Evolutionary conservation across 164 flowering plant genomes (phyloP), one percentile per base, ranked within the genome.

Genomic region (Nelumbo lutea): DNA sequence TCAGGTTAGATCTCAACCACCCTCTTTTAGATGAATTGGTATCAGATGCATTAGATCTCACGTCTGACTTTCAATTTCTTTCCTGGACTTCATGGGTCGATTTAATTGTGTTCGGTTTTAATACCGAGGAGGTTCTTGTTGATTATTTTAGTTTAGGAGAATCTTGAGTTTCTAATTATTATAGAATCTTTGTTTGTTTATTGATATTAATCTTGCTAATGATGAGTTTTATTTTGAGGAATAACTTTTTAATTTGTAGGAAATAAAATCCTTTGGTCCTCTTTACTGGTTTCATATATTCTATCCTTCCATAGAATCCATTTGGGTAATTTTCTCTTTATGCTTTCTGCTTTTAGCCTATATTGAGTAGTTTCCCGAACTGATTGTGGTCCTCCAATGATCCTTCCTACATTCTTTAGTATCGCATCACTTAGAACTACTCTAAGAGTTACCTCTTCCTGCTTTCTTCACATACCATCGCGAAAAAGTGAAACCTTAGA

Each of bases 1-100:
- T 75, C 90, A 83, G 97, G 97, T 89, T 50, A 47, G 66, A 46
- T 45, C 73, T 76, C 48, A 43, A 46, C 67, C 0, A 44, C 53
- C 41, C 64, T 40, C 50, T 68, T 46, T 40, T 15, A 5, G n/a
- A 48, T 11, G 58, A 53, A 53, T 53, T 53, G 4, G 57, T 53
- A 53, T 53, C 14, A 3, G 14, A 53, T 53, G 1, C 57, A 2
- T 53, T 9, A 53, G 13, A 53, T 53, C 15, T 53, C 57, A 11
- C 57, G 27, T 53, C 1, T 53, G 15, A 53, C 11, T 53, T 2
- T 53, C 4, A 4, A 3, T 53, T 13, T 9, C 14, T 53, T 53
- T 46, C 48, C 48, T 46, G 7, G 14, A 53, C 14, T 53, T 53
- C 4, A 53, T 53, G 11, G 11, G 57, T 6, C 13, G 55, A 51